Base-by-base conservation (phyloP, 2,329 filamentous ascomycete species). In the Cytospora schulzeri region DNA sequence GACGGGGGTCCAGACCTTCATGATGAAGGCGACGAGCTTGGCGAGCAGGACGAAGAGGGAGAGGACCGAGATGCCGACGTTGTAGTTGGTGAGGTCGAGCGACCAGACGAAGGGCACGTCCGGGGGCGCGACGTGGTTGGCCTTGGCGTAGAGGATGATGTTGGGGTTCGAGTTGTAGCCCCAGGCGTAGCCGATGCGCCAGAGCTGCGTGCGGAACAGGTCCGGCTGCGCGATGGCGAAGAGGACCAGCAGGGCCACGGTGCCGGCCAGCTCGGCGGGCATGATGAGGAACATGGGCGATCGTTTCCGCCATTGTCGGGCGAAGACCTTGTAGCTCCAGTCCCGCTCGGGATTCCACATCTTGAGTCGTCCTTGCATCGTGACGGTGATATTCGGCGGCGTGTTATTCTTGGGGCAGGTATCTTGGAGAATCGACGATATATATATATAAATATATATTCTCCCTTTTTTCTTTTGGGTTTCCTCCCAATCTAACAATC, bases 171-270 rank as follows among this genome's bases (percentile, higher is more conserved):
- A 92, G 77, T 93, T 93, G 80, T 90, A 91, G 66, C 86, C 85
- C 73, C 90, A 80, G 61, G 88, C 82, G 66, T 81, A 86, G 68
- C 91, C 91, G 70, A 92, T 86, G 72, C 83, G 80, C 91, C 91
- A 94, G 71, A 93, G 79, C 69, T 83, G 85, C 11, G 87, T 88
- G 55, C 91, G 86, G 75, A 89, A 93, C 61, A 88, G 81, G 74
- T 93, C 84, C 19, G 91, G 90, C 69, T 90, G 87, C 38, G 90
- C 85, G 71, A 93, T 86, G 69, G 87, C 90, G 73, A 90, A 91
- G 60, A 93, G 81, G 45, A 90, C 83, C 68, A 94, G 83, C 57
- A 85, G 78, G 19, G 87, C 83, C 63, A 94, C 80, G 28, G 88
- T 85, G 68, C 88, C 83, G 45, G 79, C 76, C 60, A 93, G 82